Percentiles rank a stretch among this genome's conserved stretches.
Evolutionary conservation across 768 basidiomycete species (phyloP).

Genomic region (Leucosporidium scottii): DNA sequence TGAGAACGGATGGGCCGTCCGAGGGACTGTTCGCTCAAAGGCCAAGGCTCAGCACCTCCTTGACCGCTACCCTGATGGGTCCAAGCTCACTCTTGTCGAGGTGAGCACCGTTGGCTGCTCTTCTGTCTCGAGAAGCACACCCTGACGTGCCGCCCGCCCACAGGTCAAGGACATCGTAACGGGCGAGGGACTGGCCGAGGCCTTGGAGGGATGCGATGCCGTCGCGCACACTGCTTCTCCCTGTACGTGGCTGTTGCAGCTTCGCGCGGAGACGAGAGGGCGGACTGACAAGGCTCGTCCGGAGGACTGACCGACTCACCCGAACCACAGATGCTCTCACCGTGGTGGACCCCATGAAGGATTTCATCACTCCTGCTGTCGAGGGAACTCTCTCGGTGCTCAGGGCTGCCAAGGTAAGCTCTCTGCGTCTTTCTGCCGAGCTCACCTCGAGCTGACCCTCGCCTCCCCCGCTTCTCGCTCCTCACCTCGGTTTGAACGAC

Average conservation of each 20-base stretch:
- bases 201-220: constrained; percentile 18
- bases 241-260: constrained; percentile 4
- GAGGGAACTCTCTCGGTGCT: constrained; percentile 35
- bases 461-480: too few relatives aligned
- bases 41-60: constrained; percentile 9
- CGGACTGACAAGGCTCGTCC: too few relatives aligned
- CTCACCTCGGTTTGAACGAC: too few relatives aligned
- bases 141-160: too few relatives aligned
- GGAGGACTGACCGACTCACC: background rate
- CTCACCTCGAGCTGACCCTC: background rate
- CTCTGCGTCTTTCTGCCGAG: background rate
- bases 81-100: constrained; percentile 16
- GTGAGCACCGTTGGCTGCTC: too few relatives aligned
- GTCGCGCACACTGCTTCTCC: constrained; percentile 27
- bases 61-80: constrained; percentile 12
- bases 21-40: constrained; percentile 15
- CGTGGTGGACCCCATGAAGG: constrained; percentile 22
- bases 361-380: constrained; percentile 34
- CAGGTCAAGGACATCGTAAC: constrained; percentile 24
- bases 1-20: constrained; percentile 14
- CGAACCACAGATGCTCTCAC: constrained; percentile 10
- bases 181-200: constrained; percentile 21
- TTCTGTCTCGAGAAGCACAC: too few relatives aligned
- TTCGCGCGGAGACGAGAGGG: background rate
- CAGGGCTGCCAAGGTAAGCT: constrained; percentile 19